phyloP scores from a whole-genome alignment of 2,329 filamentous ascomycete species.

The Talaromyces piceae region DNA sequence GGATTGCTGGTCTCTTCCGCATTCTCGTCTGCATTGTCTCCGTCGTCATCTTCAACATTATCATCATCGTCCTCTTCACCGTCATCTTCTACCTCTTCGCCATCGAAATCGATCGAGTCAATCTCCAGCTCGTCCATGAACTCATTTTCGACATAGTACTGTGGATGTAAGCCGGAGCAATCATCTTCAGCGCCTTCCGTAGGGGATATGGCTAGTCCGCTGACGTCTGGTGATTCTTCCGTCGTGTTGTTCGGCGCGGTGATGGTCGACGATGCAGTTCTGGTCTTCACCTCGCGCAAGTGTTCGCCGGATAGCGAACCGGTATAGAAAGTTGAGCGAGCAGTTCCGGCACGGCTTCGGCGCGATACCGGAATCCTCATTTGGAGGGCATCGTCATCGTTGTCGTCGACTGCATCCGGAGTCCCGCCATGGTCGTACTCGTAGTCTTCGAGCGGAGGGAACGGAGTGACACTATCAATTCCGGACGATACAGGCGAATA shows the following conservation, averaged over 20 bases:
- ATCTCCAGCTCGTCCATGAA: conserved; percentile 24
- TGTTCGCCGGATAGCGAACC: background rate
- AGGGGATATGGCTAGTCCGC: background rate
- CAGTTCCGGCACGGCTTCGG: conserved; percentile 3
- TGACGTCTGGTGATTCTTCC: conserved; percentile 4
- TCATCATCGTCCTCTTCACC: conserved; percentile 11
- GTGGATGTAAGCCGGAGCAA: conserved; percentile 40
- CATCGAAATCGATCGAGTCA: conserved; percentile 5
- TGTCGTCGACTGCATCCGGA: background rate
- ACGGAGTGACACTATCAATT: conserved; percentile 10
- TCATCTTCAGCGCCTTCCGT: conserved; percentile 24
- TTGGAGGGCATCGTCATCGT: conserved; percentile 8
- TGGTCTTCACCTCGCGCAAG: background rate
- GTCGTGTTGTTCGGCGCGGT: background rate
- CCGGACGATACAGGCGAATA: conserved; percentile 9
- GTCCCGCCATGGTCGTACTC: background rate
- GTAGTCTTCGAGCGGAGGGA: conserved; percentile 10
- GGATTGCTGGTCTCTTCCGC: background rate
- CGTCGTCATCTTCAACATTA: conserved; percentile 13
- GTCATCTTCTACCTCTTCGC: conserved; percentile 9
- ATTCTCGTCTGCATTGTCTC: conserved; percentile 11
- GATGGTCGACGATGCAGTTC: background rate
- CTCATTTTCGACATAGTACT: conserved; percentile 36
- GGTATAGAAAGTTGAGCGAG: conserved; percentile 2
- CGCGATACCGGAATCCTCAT: conserved; percentile 2